phyloP scores from a whole-genome alignment of 106 monocot genomes.

The Vanilla planifolia region DNA sequence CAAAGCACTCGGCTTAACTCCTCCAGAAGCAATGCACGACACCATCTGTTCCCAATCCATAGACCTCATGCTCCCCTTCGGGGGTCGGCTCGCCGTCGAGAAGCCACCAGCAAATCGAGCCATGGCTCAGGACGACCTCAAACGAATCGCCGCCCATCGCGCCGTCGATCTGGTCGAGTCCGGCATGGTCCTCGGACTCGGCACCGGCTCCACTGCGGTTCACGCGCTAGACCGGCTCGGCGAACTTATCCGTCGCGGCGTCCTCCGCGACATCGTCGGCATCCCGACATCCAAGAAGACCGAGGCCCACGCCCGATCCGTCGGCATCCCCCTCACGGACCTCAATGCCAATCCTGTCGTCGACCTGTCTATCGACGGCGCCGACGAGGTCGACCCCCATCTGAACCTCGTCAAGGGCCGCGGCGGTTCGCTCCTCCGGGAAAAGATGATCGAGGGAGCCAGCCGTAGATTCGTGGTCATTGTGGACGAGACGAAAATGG shows the following conservation, averaged over 20 bases:
- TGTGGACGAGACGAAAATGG: slow-evolving; percentile 74
- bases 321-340: slow-evolving; percentile 61
- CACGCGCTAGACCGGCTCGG: slow-evolving; percentile 72
- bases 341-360: slow-evolving; percentile 43
- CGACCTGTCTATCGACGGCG: slow-evolving; percentile 87
- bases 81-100: neutral
- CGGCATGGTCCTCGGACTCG: slow-evolving; percentile 79
- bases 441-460: slow-evolving; percentile 90
- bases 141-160: slow-evolving; percentile 66
- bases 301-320: slow-evolving; percentile 42
- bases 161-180: slow-evolving; percentile 65
- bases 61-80: neutral
- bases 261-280: slow-evolving; percentile 49
- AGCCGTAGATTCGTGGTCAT: slow-evolving; percentile 70
- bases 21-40: neutral
- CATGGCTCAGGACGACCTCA: slow-evolving; percentile 52
- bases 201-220: slow-evolving; percentile 85
- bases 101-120: neutral
- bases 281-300: slow-evolving; percentile 79
- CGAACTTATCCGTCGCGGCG: slow-evolving; percentile 53
- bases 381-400: slow-evolving; percentile 76
- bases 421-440: slow-evolving; percentile 78
- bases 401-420: slow-evolving; percentile 90
- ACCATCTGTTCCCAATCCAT: neutral
- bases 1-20: no score